phyloP scores from a whole-genome alignment of 176 grass and related monocot species.

The Calamus simplicifolius region DNA sequence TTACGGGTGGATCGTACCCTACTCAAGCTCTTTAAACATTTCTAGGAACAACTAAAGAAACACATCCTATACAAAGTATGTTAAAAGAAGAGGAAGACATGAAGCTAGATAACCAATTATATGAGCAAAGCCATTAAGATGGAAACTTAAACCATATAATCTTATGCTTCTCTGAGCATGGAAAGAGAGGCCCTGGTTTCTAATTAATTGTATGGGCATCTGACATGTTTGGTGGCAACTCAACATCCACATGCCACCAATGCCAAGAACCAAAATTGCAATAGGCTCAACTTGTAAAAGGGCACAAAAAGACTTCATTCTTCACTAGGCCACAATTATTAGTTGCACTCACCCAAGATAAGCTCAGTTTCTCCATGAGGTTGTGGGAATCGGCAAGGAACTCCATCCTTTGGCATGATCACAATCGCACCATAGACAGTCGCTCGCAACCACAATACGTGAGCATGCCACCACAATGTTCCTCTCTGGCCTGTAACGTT shows the following conservation, averaged over 20 bases:
- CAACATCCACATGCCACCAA: slow-evolving; percentile 15
- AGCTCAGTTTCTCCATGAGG: slow-evolving; percentile 5
- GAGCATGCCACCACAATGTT: slow-evolving; percentile 12
- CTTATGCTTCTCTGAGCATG: slow-evolving; percentile 16
- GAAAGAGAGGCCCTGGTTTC: slow-evolving; percentile 16
- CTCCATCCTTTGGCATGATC: slow-evolving; percentile 14
- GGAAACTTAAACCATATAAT: neutral
- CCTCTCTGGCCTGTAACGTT: neutral
- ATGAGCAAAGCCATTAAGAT: neutral
- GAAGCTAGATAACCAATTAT: too few relatives aligned
- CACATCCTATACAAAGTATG: too few relatives aligned
- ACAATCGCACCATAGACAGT: slow-evolving; percentile 18
- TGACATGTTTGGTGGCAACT: slow-evolving; percentile 4
- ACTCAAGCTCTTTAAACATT: too few relatives aligned
- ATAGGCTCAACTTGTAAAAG: neutral
- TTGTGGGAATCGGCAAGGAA: slow-evolving; percentile 17
- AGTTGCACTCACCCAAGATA: neutral
- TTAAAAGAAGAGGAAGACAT: neutral
- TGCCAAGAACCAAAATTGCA: neutral
- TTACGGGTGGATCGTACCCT: too few relatives aligned
- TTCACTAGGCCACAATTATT: neutral
- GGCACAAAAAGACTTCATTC: too few relatives aligned
- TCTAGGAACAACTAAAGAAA: too few relatives aligned
- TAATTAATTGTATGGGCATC: slow-evolving; percentile 23
- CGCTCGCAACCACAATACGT: neutral